Conservation (phyloP, 2,329 filamentous ascomycete species). For the Fusarium haematococcum region DNA sequence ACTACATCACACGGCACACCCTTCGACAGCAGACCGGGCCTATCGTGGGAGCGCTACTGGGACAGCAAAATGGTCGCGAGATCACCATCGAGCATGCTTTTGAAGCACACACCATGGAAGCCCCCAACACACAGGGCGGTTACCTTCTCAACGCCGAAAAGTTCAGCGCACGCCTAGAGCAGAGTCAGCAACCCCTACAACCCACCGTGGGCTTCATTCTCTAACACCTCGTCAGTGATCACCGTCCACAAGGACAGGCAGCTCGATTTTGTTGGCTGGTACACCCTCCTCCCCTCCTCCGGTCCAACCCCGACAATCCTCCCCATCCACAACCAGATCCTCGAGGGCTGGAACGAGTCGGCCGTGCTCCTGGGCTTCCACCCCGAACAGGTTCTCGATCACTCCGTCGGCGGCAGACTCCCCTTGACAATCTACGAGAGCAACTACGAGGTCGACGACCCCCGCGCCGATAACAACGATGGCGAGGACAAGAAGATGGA, state of each 20-base stretch:
- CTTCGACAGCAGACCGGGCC: constrained; percentile 81
- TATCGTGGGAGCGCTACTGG: constrained; percentile 87
- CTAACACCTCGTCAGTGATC: constrained; percentile 71
- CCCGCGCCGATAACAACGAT: constrained; percentile 55
- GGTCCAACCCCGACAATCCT: constrained; percentile 79
- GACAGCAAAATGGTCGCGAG: constrained; percentile 89
- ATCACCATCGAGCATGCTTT: constrained; percentile 95
- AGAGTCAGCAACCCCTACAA: constrained; percentile 71
- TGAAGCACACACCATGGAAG: constrained; percentile 73
- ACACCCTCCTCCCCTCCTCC: constrained; percentile 78
- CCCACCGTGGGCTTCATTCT: background rate
- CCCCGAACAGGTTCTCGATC: constrained; percentile 66
- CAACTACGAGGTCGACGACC: constrained; percentile 77
- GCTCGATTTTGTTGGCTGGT: constrained; percentile 93
- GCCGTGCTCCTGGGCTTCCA: constrained; percentile 92
- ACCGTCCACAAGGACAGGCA: constrained; percentile 86
- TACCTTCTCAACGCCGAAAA: constrained; percentile 74
- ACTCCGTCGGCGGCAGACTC: constrained; percentile 79
- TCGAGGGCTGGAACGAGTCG: constrained; percentile 82
- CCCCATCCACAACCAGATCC: constrained; percentile 82
- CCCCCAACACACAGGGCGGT: constrained; percentile 62
- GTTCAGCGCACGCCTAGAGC: constrained; percentile 83
- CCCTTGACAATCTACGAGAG: constrained; percentile 94
- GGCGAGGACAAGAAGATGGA: constrained; percentile 79
- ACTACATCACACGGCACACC: constrained; percentile 93